Evolutionary conservation across 2,329 filamentous ascomycete species (phyloP).

Genomic region (Alternaria sp.): DNA sequence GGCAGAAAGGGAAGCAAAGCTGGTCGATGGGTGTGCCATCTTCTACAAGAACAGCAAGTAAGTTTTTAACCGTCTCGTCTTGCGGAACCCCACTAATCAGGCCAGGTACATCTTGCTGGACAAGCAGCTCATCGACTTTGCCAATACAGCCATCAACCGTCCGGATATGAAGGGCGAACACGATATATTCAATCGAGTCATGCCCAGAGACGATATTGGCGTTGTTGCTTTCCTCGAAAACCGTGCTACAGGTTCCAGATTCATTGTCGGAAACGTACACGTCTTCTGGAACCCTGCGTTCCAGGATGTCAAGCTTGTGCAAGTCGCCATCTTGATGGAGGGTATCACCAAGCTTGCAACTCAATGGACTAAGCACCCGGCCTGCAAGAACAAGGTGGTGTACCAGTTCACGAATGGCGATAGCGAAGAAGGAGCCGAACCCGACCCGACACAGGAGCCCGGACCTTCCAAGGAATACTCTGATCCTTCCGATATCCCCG

Average conservation of each 20-base stretch:
- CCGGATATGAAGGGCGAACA: slow-evolving; percentile 97
- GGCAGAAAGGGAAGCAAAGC: slow-evolving; percentile 83
- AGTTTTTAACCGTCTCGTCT: slow-evolving; percentile 16
- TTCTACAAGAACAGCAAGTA: slow-evolving; percentile 93
- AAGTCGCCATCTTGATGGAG: slow-evolving; percentile 95
- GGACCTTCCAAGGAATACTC: slow-evolving; percentile 86
- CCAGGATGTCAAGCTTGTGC: slow-evolving; percentile 94
- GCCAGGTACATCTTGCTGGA: slow-evolving; percentile 79
- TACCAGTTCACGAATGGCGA: slow-evolving; percentile 58
- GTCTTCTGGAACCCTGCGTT: slow-evolving; percentile 92
- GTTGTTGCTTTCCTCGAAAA: slow-evolving; percentile 94
- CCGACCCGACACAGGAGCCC: slow-evolving; percentile 67
- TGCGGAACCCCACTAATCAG: slow-evolving; percentile 13
- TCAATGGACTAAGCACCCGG: slow-evolving; percentile 78
- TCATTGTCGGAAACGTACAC: slow-evolving; percentile 94
- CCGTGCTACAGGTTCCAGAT: slow-evolving; percentile 81
- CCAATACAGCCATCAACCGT: slow-evolving; percentile 87
- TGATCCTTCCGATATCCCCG: slow-evolving; percentile 83
- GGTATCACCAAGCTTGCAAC: slow-evolving; percentile 85
- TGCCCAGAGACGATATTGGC: slow-evolving; percentile 97
- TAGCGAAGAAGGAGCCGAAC: slow-evolving; percentile 55
- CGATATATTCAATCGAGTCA: slow-evolving; percentile 97
- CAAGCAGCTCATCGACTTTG: slow-evolving; percentile 93
- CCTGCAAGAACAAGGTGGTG: slow-evolving; percentile 78
- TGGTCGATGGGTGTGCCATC: slow-evolving; percentile 94